Evolutionary conservation across 2,329 filamentous ascomycete species (phyloP).

Genomic region (Xylariaceae sp.): DNA sequence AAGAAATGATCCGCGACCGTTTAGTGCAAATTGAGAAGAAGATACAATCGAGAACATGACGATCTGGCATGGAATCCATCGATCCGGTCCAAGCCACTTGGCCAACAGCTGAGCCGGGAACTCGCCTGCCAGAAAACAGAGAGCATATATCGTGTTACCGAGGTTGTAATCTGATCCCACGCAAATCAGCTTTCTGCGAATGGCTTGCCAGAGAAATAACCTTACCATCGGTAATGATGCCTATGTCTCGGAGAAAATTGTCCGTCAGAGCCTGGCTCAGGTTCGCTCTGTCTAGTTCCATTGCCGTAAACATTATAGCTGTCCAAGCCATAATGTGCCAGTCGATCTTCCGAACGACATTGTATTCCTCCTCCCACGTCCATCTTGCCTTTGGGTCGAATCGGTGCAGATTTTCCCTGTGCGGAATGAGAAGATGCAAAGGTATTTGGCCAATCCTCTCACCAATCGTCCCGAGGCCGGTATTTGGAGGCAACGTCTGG

Average conservation of each 20-base stretch:
- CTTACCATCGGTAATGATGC: slow-evolving; percentile 48
- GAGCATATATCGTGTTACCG: slow-evolving; percentile 56
- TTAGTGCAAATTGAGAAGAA: slow-evolving; percentile 34
- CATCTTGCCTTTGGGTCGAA: slow-evolving; percentile 40
- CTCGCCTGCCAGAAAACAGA: slow-evolving; percentile 59
- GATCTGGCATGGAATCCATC: slow-evolving; percentile 36
- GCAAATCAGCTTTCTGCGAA: not conserved
- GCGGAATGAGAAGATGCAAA: not conserved
- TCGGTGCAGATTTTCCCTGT: slow-evolving; percentile 39
- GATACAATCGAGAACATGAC: slow-evolving; percentile 34
- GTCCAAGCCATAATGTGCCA: slow-evolving; percentile 49
- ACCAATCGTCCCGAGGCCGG: slow-evolving; percentile 35
- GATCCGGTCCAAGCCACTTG: slow-evolving; percentile 48
- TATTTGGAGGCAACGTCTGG: slow-evolving; percentile 45
- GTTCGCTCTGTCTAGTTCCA: slow-evolving; percentile 55
- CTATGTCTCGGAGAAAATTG: slow-evolving; percentile 48
- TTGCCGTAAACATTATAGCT: slow-evolving; percentile 53
- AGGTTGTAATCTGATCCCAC: slow-evolving; percentile 48
- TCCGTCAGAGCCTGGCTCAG: slow-evolving; percentile 51
- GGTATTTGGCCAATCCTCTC: not conserved
- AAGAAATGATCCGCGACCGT: slow-evolving; percentile 28
- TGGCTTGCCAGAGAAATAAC: not conserved
- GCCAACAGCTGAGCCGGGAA: slow-evolving; percentile 62
- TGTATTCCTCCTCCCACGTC: slow-evolving; percentile 39
- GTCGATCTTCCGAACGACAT: slow-evolving; percentile 37